A percentile compares a stretch with the other conserved stretches of the same genome.
Evolutionary conservation across 2,329 filamentous ascomycete species (phyloP).

Genomic region (Pyrenochaeta sp.): DNA sequence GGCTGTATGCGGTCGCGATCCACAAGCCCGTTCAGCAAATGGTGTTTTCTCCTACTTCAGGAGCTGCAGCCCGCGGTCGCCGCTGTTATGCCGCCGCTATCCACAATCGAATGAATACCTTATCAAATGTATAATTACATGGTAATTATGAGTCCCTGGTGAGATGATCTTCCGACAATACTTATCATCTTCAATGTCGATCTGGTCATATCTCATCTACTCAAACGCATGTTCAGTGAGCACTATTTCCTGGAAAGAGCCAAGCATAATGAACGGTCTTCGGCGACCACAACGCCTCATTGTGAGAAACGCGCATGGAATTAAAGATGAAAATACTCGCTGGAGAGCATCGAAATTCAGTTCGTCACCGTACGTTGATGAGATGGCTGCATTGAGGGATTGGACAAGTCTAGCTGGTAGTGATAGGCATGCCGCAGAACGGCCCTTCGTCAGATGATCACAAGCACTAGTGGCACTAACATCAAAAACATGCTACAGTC

Average conservation of each 20-base stretch:
- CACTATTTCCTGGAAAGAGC: slow-evolving; percentile 27
- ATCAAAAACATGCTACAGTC: slow-evolving; percentile 11
- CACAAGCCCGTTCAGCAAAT: slow-evolving; percentile 9
- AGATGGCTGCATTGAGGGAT: slow-evolving; percentile 15
- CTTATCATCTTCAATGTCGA: background rate
- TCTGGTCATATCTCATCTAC: slow-evolving; percentile 26
- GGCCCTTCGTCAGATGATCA: slow-evolving; percentile 16
- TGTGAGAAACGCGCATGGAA: slow-evolving; percentile 15
- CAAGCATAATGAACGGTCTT: slow-evolving; percentile 19
- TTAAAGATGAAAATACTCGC: slow-evolving; percentile 16
- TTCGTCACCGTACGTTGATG: slow-evolving; percentile 13
- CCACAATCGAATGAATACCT: slow-evolving; percentile 4
- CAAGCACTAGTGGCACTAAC: slow-evolving; percentile 9
- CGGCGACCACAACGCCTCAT: slow-evolving; percentile 33
- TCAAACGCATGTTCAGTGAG: slow-evolving; percentile 32
- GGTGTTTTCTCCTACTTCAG: background rate
- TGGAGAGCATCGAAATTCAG: slow-evolving; percentile 20
- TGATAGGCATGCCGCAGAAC: slow-evolving; percentile 17
- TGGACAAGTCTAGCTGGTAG: slow-evolving; percentile 30
- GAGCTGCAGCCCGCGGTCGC: slow-evolving; percentile 10
- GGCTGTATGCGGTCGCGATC: slow-evolving; percentile 4
- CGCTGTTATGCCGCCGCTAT: slow-evolving; percentile 10
- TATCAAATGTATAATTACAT: slow-evolving; percentile 8
- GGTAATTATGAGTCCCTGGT: background rate
- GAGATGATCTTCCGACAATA: slow-evolving; percentile 2